Conservation (phyloP, 2,329 filamentous ascomycete species). For the Penicillium sp. region DNA sequence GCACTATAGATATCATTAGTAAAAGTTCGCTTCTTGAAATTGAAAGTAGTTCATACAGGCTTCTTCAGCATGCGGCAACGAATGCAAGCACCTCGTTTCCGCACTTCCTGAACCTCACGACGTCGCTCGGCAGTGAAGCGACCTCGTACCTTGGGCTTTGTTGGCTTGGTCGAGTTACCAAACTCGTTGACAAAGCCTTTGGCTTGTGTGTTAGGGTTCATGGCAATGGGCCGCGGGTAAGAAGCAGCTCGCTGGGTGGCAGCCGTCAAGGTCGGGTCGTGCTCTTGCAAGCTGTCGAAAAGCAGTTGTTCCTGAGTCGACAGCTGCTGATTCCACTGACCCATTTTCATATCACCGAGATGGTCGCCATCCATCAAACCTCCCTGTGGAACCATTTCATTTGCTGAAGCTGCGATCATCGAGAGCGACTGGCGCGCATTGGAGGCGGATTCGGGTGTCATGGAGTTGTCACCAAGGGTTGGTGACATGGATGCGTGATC, state of each 20-base stretch:
- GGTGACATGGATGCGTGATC: slow-evolving; percentile 38
- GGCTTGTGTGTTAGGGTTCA: slow-evolving; percentile 41
- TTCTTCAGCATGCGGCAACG: slow-evolving; percentile 66
- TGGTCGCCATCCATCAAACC: slow-evolving; percentile 36
- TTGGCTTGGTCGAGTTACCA: slow-evolving; percentile 40
- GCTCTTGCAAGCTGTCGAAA: slow-evolving; percentile 42
- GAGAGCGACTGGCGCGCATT: slow-evolving; percentile 45
- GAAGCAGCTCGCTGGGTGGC: slow-evolving; percentile 40
- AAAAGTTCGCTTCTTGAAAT: neutral
- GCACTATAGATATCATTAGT: slow-evolving; percentile 39
- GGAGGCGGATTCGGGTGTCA: slow-evolving; percentile 36
- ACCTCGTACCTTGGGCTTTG: slow-evolving; percentile 52
- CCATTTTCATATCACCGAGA: slow-evolving; percentile 31
- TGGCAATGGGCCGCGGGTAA: slow-evolving; percentile 44
- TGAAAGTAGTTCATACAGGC: slow-evolving; percentile 39
- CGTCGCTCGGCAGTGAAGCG: slow-evolving; percentile 58
- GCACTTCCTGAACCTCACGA: slow-evolving; percentile 60
- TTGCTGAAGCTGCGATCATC: slow-evolving; percentile 48
- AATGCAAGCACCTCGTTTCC: slow-evolving; percentile 62
- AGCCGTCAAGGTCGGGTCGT: slow-evolving; percentile 39
- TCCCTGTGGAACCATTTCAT: slow-evolving; percentile 45
- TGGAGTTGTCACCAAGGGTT: slow-evolving; percentile 31
- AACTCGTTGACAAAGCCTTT: slow-evolving; percentile 44
- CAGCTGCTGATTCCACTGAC: slow-evolving; percentile 37
- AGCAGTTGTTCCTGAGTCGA: slow-evolving; percentile 41